Conservation (phyloP, 1,284 basidiomycete genomes). For the Cryptococcus depauperatus region DNA sequence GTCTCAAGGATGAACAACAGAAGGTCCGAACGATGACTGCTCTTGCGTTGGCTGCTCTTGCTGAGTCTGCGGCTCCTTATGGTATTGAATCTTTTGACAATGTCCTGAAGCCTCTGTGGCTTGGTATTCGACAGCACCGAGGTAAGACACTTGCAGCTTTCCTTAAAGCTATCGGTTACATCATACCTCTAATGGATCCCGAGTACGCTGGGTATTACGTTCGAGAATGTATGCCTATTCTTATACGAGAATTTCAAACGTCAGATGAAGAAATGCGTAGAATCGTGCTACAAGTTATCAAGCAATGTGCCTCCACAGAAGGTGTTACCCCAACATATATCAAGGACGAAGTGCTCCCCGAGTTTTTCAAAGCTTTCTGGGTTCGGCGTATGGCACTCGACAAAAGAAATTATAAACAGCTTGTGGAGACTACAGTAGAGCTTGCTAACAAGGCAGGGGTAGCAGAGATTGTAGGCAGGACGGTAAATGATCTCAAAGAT, state of each 20-base stretch:
- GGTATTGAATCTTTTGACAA: slow-evolving; percentile 99
- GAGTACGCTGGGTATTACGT: slow-evolving; percentile 98
- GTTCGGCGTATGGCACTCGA: slow-evolving; percentile 96
- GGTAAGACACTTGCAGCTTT: slow-evolving; percentile 98
- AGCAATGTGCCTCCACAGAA: slow-evolving; percentile 96
- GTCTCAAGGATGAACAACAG: slow-evolving; percentile 94
- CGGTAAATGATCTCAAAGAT: slow-evolving; percentile 95
- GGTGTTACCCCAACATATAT: slow-evolving; percentile 90
- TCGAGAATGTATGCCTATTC: slow-evolving; percentile 92
- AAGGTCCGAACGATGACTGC: slow-evolving; percentile 99
- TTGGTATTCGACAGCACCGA: slow-evolving; percentile 93
- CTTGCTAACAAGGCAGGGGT: slow-evolving; percentile 95
- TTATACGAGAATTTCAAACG: slow-evolving; percentile 98
- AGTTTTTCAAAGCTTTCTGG: slow-evolving; percentile 99
- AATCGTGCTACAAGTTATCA: slow-evolving; percentile 97
- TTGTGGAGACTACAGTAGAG: slow-evolving; percentile 97
- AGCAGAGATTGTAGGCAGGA: slow-evolving; percentile 85
- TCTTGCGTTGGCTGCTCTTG: slow-evolving; percentile 87
- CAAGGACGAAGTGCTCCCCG: slow-evolving; percentile 95
- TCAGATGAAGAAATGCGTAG: slow-evolving; percentile 99
- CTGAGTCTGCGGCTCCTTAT: slow-evolving; percentile 95
- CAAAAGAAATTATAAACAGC: slow-evolving; percentile 89
- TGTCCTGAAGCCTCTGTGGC: slow-evolving; percentile 95
- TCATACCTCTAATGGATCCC: slow-evolving; percentile 98
- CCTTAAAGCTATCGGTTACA: slow-evolving; percentile 98